Evolutionary conservation across 176 grass and related monocot species (phyloP), one percentile per base, ranked within the genome.

Genomic region (Melocanna baccifera): DNA sequence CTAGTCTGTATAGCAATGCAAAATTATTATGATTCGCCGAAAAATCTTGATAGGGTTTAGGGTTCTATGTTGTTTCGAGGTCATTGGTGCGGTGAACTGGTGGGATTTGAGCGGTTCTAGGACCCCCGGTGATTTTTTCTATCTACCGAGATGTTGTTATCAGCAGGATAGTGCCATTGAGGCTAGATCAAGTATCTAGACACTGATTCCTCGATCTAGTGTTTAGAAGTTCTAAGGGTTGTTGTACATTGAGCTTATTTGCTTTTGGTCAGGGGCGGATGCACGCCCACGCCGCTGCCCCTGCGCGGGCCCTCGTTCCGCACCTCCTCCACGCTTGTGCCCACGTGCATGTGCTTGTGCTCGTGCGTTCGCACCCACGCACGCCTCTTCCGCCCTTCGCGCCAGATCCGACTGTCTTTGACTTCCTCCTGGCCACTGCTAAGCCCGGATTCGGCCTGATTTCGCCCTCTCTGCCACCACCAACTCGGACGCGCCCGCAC

Each of bases 1-100:
- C 2, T 61, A 4, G 0, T 36, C 0, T n/a, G n/a, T 6, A 1
- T 14, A 34, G 55, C 2, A 16, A 12, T 22, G 7, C 7, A 0
- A 22, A 37, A 50, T 63, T 50, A 25, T 32, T 13, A 0, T 2
- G 16, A 15, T 62, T 12, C 19, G 12, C 4, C 9, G 5, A 16
- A 4, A 64, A 23, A 25, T 18, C 28, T 22, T 22, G 22, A 3
- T 39, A 6, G 14, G 58, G 47, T 84, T 50, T 42, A 40, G 82
- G 43, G 52, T 32, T 64, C 19, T 73, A 4, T 50, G 29, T 12
- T 41, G 29, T 26, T 62, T 71, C 2, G 30, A 47, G 43, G 19
- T 72, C 47, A 26, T 59, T 87, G 26, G 9, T 56, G 25, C 9
- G 47, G 32, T 46, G 23, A 26, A 22, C 13, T 29, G 26, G 18